phyloP scores from a whole-genome alignment of 768 basidiomycete genomes.

The Macrolepiota albuminosa region DNA sequence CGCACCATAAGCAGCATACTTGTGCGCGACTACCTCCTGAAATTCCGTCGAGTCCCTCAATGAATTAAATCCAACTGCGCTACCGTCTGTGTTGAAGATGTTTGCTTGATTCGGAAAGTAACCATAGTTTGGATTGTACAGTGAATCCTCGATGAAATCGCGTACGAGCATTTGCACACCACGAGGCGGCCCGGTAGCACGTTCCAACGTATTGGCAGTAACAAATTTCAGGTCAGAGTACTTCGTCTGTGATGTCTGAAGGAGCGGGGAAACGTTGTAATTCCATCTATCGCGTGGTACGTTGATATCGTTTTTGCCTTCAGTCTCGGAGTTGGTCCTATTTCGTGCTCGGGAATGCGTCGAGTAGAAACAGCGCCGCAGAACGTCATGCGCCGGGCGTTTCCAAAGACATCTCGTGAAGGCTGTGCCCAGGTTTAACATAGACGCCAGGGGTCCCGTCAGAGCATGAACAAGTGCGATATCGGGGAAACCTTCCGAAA shows the following conservation, averaged over 20 bases:
- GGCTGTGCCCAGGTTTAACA: slow-evolving; percentile 30
- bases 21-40: slow-evolving; percentile 70
- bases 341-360: slow-evolving; percentile 8
- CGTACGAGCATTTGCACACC: slow-evolving; percentile 91
- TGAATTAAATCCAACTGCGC: slow-evolving; percentile 60
- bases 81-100: slow-evolving; percentile 70
- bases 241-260: slow-evolving; percentile 41
- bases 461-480: slow-evolving; percentile 13
- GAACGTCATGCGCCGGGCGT: slow-evolving; percentile 13
- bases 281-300: slow-evolving; percentile 64
- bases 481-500: neutral
- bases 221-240: slow-evolving; percentile 46
- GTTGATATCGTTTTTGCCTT: slow-evolving; percentile 13
- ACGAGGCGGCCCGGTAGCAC: slow-evolving; percentile 54
- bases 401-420: slow-evolving; percentile 29
- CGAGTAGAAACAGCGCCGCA: slow-evolving; percentile 21
- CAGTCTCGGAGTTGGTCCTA: slow-evolving; percentile 7
- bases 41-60: slow-evolving; percentile 73
- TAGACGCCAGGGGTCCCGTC: slow-evolving; percentile 24
- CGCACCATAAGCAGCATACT: slow-evolving; percentile 69
- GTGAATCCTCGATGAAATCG: slow-evolving; percentile 93
- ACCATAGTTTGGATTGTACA: slow-evolving; percentile 97
- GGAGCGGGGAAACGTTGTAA: slow-evolving; percentile 65
- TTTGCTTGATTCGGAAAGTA: slow-evolving; percentile 93
- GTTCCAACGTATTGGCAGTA: slow-evolving; percentile 66